Evolutionary conservation across 2,329 filamentous ascomycete species (phyloP), one percentile per base, ranked within the genome.

Genomic region (Fusarium beomiforme): DNA sequence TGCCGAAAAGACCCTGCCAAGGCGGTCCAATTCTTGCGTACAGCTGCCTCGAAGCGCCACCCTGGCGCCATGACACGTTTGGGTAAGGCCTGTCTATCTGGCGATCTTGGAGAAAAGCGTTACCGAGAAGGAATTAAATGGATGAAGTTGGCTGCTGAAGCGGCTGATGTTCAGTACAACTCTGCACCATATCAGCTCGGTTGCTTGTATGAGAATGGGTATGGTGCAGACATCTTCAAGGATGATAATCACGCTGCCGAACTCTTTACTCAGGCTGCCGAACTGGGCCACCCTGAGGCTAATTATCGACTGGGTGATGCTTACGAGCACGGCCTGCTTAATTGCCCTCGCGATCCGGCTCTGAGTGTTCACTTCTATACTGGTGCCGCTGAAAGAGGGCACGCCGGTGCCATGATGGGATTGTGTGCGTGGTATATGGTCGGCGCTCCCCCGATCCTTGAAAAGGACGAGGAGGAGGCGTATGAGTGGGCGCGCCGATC

Each of bases 381-480:
- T 2, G 92, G 91, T 29, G 95, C 96, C 16, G 96, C 96, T 5
- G 93, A 97, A 77, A 87, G 88, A 47, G 94, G 93, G 2, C 92
- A 98, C 77, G 87, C 94, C 0, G 88, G 90, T 50, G 95, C 94
- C 50, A 98, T 98, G 94, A 97, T 99, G 95, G 95, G 95, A 8
- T 86, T 99, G 12, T 99, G 96, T 81, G 96, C 96, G 14, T 99
- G 96, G 96, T 99, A 98, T 81, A 92, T 98, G 87, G 92, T 98
- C 42, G 96, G 96, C 14, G 96, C 96, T 3, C 92, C 95, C 73
- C 94, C 95, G 0, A 90, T 98, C 17, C 83, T 99, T 24, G 95
- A 97, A 67, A 97, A 96, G 82, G 95, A 99, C 76, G 95, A 98
- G 80, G 92, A 92, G 74, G 96, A 99, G 81, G 96, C 96, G 13